These are phyloP conservation scores for Pichia exigua DNA, from an alignment of 805 yeast species.

Conservation along the genomic window DNA sequence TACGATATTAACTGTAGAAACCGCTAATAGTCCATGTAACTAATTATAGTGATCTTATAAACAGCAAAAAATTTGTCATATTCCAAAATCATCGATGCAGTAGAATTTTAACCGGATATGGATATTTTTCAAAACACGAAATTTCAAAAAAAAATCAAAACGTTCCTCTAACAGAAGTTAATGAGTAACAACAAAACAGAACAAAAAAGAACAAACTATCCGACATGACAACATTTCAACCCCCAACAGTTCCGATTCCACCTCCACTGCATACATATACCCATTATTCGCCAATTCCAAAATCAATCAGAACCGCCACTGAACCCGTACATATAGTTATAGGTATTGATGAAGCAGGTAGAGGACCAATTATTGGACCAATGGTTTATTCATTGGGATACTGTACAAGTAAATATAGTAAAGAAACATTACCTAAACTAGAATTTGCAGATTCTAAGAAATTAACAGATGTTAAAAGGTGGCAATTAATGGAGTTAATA, in stretches of 20 bases:
- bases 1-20: too few relatives aligned
- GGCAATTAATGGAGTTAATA: constrained; percentile 50
- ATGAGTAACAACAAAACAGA: too few relatives aligned
- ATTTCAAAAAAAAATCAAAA: too few relatives aligned
- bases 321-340: constrained; percentile 30
- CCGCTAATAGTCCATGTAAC: too few relatives aligned
- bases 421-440: constrained; percentile 39
- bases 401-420: constrained; percentile 48
- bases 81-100: too few relatives aligned
- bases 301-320: neutral
- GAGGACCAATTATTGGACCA: constrained; percentile 97
- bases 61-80: too few relatives aligned
- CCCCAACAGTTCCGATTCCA: constrained; percentile 5
- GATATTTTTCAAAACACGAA: too few relatives aligned
- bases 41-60: too few relatives aligned
- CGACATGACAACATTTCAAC: neutral
- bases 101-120: too few relatives aligned
- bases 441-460: constrained; percentile 95
- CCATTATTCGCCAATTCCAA: constrained; percentile 1
- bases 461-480: constrained; percentile 64
- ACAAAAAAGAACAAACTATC: too few relatives aligned
- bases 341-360: constrained; percentile 98
- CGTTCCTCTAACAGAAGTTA: too few relatives aligned
- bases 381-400: constrained; percentile 94
- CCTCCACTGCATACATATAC: constrained; percentile 4